Conservation (phyloP, 305 asterid species). For the Plantago lanceolata region DNA sequence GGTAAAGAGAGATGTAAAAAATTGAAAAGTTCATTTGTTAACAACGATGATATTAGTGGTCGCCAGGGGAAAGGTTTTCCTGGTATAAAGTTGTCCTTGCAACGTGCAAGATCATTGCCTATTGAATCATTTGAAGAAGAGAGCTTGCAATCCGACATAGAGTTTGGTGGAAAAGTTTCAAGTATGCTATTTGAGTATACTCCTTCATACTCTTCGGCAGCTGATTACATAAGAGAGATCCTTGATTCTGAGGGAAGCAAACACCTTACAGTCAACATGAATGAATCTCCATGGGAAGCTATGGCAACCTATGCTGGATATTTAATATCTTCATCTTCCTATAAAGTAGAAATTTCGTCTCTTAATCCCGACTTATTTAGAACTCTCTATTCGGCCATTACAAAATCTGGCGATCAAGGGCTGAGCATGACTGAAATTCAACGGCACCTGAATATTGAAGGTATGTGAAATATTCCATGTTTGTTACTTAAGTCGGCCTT, state of each 20-base stretch:
- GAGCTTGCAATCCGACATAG: slow-evolving; percentile 10
- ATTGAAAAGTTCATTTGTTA: slow-evolving; percentile 45
- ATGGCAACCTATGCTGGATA: slow-evolving; percentile 44
- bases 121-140: slow-evolving; percentile 44
- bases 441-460: slow-evolving; percentile 44
- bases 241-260: slow-evolving; percentile 32
- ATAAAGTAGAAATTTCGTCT: slow-evolving; percentile 28
- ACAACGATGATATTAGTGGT: slow-evolving; percentile 63
- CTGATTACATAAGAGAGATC: slow-evolving; percentile 36
- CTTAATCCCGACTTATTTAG: slow-evolving; percentile 53
- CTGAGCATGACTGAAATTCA: slow-evolving; percentile 70
- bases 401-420: slow-evolving; percentile 90
- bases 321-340: slow-evolving; percentile 46
- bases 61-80: slow-evolving; percentile 96
- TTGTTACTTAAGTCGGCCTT: slow-evolving; percentile 11
- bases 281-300: slow-evolving; percentile 75
- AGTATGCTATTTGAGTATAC: too few species aligned
- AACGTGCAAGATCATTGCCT: slow-evolving; percentile 45
- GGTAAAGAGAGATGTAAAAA: slow-evolving; percentile 44
- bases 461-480: slow-evolving; percentile 43
- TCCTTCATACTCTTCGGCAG: slow-evolving; percentile 18
- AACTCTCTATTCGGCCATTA: slow-evolving; percentile 69
- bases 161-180: slow-evolving; percentile 17
- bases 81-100: slow-evolving; percentile 66
- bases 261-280: slow-evolving; percentile 30